phyloP scores from a whole-genome alignment of 129 eudicot species.

The Smallanthus sonchifolius region DNA sequence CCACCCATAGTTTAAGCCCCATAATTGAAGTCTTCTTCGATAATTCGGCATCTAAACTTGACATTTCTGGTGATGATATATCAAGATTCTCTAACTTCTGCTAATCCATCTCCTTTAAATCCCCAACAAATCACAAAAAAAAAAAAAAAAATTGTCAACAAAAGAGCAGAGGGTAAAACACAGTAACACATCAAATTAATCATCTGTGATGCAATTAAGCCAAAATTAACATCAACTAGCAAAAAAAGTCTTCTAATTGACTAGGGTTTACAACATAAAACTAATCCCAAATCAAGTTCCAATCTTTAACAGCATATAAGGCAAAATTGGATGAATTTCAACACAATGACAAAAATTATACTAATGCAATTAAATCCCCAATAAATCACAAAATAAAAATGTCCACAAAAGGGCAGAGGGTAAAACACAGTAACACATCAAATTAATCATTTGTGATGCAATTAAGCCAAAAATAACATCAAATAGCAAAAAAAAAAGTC shows the following conservation, averaged over 20 bases:
- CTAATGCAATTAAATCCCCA: slow-evolving; percentile 13
- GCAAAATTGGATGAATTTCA: too few relatives aligned
- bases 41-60: slow-evolving; percentile 55
- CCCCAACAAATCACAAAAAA: slow-evolving; percentile 3
- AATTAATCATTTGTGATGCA: not conserved
- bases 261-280: not conserved
- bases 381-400: not conserved
- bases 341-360: not conserved
- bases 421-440: slow-evolving; percentile 11
- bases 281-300: not conserved
- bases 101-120: slow-evolving; percentile 29
- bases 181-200: slow-evolving; percentile 10
- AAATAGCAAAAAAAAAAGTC: not conserved
- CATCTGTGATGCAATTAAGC: not conserved
- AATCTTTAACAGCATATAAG: not conserved
- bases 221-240: not conserved
- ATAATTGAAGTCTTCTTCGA: slow-evolving; percentile 57
- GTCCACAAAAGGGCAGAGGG: slow-evolving; percentile 3
- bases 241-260: not conserved
- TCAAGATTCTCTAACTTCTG: slow-evolving; percentile 8
- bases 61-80: slow-evolving; percentile 35
- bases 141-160: slow-evolving; percentile 3
- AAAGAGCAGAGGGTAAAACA: not conserved
- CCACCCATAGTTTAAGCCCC: slow-evolving; percentile 77
- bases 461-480: not conserved